Conservation (phyloP, 2,329 filamentous ascomycete species). For the Sclerotinia subarctica region DNA sequence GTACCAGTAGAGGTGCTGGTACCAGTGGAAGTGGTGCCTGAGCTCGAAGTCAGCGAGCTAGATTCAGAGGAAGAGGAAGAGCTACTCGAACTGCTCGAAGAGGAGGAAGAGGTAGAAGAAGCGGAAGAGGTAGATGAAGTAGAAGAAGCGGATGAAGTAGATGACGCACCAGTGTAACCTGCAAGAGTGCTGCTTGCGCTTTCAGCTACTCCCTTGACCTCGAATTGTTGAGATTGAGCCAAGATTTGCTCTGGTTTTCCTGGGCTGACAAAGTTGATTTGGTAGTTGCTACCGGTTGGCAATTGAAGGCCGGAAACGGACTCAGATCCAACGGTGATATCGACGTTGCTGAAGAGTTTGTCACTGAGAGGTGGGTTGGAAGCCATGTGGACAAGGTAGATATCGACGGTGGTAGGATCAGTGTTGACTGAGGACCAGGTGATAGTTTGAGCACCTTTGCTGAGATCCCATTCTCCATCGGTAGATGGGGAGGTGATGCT, state of each 20-base stretch:
- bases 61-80: not conserved
- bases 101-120: not conserved
- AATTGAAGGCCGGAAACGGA: constrained; percentile 13
- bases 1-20: not conserved
- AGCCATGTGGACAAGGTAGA: constrained; percentile 20
- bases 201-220: constrained; percentile 14
- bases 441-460: constrained; percentile 14
- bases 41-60: constrained; percentile 6
- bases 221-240: constrained; percentile 19
- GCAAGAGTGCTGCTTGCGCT: constrained; percentile 19
- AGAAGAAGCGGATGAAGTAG: constrained; percentile 7
- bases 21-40: not conserved
- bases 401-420: constrained; percentile 14
- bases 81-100: not conserved
- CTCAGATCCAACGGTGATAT: constrained; percentile 5
- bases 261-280: constrained; percentile 21
- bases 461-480: constrained; percentile 16
- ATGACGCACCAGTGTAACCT: constrained; percentile 21
- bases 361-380: constrained; percentile 16
- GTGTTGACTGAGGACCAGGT: constrained; percentile 17
- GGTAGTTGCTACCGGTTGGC: constrained; percentile 17
- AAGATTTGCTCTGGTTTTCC: constrained; percentile 18
- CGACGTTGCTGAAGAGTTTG: constrained; percentile 8
- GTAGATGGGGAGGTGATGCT: constrained; percentile 18
- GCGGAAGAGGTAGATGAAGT: not conserved